These are phyloP conservation scores for Hamiltosporidium magnivora DNA, from an alignment of 371 early-diverging fungal genomes.

Conservation along the genomic window DNA sequence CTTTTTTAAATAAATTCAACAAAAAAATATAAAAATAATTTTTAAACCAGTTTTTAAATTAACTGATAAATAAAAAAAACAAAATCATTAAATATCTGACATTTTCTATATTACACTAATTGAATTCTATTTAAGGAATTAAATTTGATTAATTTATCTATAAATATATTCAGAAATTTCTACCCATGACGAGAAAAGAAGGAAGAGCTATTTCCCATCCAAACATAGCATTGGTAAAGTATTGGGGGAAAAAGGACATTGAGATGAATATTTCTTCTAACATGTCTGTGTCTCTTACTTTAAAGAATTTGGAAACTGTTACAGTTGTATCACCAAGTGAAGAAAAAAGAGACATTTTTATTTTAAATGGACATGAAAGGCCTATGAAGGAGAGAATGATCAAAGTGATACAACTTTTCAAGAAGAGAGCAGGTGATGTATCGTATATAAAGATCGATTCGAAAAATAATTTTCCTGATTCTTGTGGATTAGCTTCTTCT, in stretches of 20 bases:
- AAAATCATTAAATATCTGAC: no score
- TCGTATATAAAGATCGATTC: constrained; percentile 15
- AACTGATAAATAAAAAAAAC: no score
- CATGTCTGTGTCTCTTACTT: constrained; percentile 14
- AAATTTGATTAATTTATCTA: no score
- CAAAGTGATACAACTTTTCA: constrained; percentile 15
- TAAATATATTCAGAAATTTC: no score
- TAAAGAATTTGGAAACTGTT: constrained; percentile 9
- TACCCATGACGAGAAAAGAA: not conserved
- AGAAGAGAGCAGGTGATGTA: not conserved
- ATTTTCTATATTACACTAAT: no score
- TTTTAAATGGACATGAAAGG: constrained; percentile 4
- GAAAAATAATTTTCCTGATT: constrained; percentile 87
- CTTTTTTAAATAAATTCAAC: no score
- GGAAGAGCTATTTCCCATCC: constrained; percentile 12
- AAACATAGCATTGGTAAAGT: constrained; percentile 32
- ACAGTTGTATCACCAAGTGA: constrained; percentile 2
- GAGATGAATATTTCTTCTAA: constrained; percentile 17
- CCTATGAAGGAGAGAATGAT: constrained; percentile 4
- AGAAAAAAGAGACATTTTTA: constrained; percentile 2
- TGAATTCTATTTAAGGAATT: no score
- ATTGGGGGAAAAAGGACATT: constrained; percentile 29
- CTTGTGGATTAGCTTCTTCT: constrained; percentile 94
- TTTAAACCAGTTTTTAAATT: no score
- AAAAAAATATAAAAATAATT: no score